phyloP scores from a whole-genome alignment of 345 rosid genomes.

The Firmiana major region DNA sequence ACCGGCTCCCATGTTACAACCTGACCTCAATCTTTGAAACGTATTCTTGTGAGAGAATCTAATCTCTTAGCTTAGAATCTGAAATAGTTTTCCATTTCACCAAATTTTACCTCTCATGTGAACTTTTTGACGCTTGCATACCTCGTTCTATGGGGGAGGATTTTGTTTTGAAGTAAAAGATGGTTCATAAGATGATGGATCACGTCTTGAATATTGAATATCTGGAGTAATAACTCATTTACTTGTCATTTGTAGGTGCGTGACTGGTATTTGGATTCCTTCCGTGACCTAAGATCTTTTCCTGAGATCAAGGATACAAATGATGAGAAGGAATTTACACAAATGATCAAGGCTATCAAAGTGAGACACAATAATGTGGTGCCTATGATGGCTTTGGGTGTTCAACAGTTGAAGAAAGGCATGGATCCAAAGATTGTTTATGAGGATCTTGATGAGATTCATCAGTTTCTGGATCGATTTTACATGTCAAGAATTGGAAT shows the following conservation, averaged over 20 bases:
- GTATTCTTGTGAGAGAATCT: background rate
- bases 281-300: conserved; percentile 80
- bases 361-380: conserved; percentile 98
- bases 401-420: conserved; percentile 90
- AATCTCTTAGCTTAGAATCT: background rate
- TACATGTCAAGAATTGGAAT: conserved; percentile 93
- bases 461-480: conserved; percentile 91
- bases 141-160: background rate
- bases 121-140: background rate
- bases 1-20: background rate
- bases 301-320: conserved; percentile 67
- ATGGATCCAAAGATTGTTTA: conserved; percentile 40
- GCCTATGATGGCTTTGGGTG: conserved; percentile 94
- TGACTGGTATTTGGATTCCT: conserved; percentile 98
- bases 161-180: conserved; percentile 6
- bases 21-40: background rate
- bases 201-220: background rate
- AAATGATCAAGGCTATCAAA: conserved; percentile 93
- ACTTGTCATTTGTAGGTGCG: conserved; percentile 59
- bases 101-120: background rate
- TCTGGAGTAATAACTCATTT: background rate
- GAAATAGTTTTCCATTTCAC: background rate
- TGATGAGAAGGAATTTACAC: conserved; percentile 79
- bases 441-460: conserved; percentile 78
- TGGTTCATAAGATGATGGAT: background rate